Conservation (phyloP, 139 green algal species). For the Coccomyxa sp. region DNA sequence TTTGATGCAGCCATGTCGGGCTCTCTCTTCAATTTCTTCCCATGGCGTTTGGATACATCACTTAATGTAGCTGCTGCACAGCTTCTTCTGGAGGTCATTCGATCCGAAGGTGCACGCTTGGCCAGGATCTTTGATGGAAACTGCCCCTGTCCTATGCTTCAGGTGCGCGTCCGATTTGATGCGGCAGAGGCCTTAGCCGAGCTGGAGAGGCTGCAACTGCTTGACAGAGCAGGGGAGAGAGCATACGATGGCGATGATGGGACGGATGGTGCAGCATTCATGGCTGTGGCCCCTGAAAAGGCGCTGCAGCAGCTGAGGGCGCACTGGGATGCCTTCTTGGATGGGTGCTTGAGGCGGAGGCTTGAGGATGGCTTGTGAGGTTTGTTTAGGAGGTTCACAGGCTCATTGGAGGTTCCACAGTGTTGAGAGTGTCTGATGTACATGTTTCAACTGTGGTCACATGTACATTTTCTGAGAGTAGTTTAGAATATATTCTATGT, state of each 20-base stretch:
- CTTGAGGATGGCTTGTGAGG: too few species aligned
- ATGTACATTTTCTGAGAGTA: too few species aligned
- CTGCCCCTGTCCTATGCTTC: background rate
- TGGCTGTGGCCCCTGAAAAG: background rate
- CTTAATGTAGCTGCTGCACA: background rate
- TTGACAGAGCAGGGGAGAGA: background rate
- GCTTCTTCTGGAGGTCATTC: background rate
- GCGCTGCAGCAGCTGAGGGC: background rate
- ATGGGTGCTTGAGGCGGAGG: background rate
- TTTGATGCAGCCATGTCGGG: too few species aligned
- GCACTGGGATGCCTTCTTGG: background rate
- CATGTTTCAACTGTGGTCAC: too few species aligned
- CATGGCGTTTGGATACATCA: background rate
- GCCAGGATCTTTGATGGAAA: background rate
- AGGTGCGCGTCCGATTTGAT: slow-evolving; percentile 21
- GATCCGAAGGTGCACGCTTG: background rate
- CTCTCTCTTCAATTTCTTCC: too few species aligned
- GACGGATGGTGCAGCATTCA: too few species aligned
- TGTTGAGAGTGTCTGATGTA: too few species aligned
- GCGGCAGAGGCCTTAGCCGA: slow-evolving; percentile 25
- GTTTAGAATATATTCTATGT: too few species aligned
- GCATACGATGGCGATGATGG: background rate
- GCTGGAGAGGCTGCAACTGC: slow-evolving; percentile 15
- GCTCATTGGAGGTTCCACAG: too few species aligned
- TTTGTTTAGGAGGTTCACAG: too few species aligned